These are phyloP conservation scores for Moesziomyces globuligerus DNA, from an alignment of 1,284 basidiomycete genomes.

Conservation along the genomic window DNA sequence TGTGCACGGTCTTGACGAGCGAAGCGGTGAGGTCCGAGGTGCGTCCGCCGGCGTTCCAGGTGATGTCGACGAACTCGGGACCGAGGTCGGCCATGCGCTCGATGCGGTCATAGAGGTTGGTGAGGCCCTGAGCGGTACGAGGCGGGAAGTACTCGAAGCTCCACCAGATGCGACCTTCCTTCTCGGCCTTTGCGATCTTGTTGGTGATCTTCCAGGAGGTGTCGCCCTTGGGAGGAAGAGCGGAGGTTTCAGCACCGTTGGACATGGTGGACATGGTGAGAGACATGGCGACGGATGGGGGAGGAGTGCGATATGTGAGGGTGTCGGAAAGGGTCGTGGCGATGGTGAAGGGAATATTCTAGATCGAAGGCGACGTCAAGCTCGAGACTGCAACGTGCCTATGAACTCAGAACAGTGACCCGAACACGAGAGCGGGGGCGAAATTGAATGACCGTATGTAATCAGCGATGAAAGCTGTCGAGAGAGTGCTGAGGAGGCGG, in stretches of 20 bases:
- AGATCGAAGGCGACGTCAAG: constrained; percentile 34
- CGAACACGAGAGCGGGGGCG: constrained; percentile 23
- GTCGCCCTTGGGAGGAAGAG: constrained; percentile 38
- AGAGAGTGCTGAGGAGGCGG: neutral
- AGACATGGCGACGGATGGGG: too few relatives aligned
- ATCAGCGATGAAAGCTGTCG: neutral
- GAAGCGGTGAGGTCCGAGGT: constrained; percentile 73
- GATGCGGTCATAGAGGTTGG: constrained; percentile 78
- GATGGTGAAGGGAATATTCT: constrained; percentile 34
- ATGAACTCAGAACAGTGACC: constrained; percentile 47
- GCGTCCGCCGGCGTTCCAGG: constrained; percentile 96
- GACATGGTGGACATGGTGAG: constrained; percentile 36
- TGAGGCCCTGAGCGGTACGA: constrained; percentile 82
- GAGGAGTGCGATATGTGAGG: neutral
- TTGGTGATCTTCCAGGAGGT: constrained; percentile 60
- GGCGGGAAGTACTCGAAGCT: constrained; percentile 96
- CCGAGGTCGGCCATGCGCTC: constrained; percentile 95
- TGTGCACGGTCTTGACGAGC: constrained; percentile 84
- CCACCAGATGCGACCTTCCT: constrained; percentile 65
- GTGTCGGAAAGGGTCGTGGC: constrained; percentile 7
- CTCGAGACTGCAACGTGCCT: constrained; percentile 24
- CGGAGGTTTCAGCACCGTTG: constrained; percentile 18
- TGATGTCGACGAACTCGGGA: constrained; percentile 98
- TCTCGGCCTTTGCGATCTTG: constrained; percentile 66
- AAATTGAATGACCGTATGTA: constrained; percentile 6